Evolutionary conservation across 2,329 filamentous ascomycete species (phyloP).

Genomic region (Teratosphaeria destructans): DNA sequence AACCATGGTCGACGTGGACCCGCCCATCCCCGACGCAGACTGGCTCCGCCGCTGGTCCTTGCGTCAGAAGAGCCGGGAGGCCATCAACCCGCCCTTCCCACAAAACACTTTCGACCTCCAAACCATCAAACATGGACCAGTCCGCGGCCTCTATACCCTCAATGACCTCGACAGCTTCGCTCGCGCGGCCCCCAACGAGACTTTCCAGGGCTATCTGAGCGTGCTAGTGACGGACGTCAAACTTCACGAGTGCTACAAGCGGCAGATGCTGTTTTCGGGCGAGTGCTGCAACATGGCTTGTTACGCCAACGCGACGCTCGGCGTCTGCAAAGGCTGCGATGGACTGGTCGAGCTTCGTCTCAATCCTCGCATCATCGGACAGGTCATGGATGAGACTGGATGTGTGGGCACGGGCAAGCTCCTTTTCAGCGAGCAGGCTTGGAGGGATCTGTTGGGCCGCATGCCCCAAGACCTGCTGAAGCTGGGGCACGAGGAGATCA

Average conservation of each 20-base stretch:
- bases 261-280: conserved; percentile 36
- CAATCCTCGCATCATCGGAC: conserved; percentile 35
- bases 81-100: conserved; percentile 40
- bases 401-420: conserved; percentile 42
- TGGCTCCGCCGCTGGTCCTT: conserved; percentile 44
- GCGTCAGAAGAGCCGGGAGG: conserved; percentile 39
- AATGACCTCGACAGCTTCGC: conserved; percentile 36
- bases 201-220: conserved; percentile 35
- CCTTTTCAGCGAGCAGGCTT: conserved; percentile 44
- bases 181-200: conserved; percentile 25
- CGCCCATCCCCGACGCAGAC: conserved; percentile 41
- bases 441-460: conserved; percentile 41
- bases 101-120: conserved; percentile 23
- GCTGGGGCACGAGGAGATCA: conserved; percentile 31
- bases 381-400: conserved; percentile 47
- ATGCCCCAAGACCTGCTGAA: conserved; percentile 34
- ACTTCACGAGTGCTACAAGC: conserved; percentile 29
- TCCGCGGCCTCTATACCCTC: conserved; percentile 32
- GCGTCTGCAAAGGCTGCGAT: conserved; percentile 33
- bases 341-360: conserved; percentile 26
- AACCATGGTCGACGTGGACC: conserved; percentile 46
- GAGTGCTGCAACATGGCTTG: conserved; percentile 45
- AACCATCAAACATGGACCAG: conserved; percentile 9
- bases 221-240: conserved; percentile 34
- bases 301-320: conserved; percentile 39